Percentiles rank a stretch among this genome's conserved stretches.
Conservation (phyloP, 2,329 filamentous ascomycete genomes). For the Hymenoscyphus fructigenus region DNA sequence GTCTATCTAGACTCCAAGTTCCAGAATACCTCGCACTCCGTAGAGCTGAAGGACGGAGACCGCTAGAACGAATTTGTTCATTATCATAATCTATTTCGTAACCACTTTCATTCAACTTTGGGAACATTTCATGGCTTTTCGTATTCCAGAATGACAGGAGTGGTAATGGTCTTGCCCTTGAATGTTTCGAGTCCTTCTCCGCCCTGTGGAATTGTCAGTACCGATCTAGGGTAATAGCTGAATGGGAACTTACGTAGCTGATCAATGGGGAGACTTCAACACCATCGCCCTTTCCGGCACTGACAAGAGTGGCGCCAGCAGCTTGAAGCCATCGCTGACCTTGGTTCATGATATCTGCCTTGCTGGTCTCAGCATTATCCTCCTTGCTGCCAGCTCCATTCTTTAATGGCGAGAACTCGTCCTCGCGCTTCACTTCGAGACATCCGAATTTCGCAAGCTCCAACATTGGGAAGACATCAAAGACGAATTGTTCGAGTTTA, state of each 20-base stretch:
- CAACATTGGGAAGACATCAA: conserved; percentile 93
- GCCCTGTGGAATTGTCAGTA: conserved; percentile 56
- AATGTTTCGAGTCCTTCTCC: conserved; percentile 62
- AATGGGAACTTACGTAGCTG: conserved; percentile 77
- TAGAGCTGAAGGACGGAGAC: too few relatives aligned
- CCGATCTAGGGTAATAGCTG: background rate
- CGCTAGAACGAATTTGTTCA: background rate
- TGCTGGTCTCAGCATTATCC: conserved; percentile 93
- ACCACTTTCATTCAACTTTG: conserved; percentile 3
- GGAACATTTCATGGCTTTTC: conserved; percentile 29
- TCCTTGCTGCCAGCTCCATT: conserved; percentile 82
- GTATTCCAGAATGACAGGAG: conserved; percentile 52
- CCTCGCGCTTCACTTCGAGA: conserved; percentile 93
- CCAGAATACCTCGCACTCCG: background rate
- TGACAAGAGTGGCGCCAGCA: conserved; percentile 73
- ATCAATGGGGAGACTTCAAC: conserved; percentile 90
- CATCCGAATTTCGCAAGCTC: conserved; percentile 86
- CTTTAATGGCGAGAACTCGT: conserved; percentile 98
- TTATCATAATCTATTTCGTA: conserved; percentile 5
- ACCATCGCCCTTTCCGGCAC: conserved; percentile 61
- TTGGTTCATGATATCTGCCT: conserved; percentile 84
- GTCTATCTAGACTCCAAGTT: conserved; percentile 2
- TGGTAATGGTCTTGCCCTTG: conserved; percentile 52
- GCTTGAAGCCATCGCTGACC: conserved; percentile 82
- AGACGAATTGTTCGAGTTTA: conserved; percentile 99